Evolutionary conservation across 257 asterid species (phyloP).

Genomic region (Fraxinus americana): DNA sequence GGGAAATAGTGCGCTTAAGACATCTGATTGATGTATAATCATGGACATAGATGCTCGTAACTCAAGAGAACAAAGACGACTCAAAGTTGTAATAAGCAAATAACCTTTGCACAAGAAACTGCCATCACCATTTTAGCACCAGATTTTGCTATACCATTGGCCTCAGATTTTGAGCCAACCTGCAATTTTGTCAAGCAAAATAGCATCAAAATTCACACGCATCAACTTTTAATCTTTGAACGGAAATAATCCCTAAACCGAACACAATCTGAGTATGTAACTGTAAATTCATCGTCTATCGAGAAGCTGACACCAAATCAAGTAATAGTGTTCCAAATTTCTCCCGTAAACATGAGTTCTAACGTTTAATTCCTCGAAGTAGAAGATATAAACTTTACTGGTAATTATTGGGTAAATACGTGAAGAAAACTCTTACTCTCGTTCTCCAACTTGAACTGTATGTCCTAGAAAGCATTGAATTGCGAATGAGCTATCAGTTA

Average conservation of each 20-base stretch:
- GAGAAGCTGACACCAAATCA: slow-evolving; percentile 9
- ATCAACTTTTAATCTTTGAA: slow-evolving; percentile 17
- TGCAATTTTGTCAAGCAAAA: slow-evolving; percentile 21
- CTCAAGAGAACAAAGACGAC: neutral
- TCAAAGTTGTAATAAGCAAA: slow-evolving; percentile 16
- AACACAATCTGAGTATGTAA: neutral
- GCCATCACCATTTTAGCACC: slow-evolving; percentile 99
- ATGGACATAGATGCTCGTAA: slow-evolving; percentile 7
- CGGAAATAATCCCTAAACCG: slow-evolving; percentile 3
- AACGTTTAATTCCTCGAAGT: neutral
- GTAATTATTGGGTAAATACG: slow-evolving; percentile 1
- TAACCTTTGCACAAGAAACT: slow-evolving; percentile 97
- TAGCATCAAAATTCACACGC: slow-evolving; percentile 10
- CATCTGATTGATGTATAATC: neutral
- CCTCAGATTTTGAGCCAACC: slow-evolving; percentile 99
- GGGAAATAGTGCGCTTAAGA: neutral
- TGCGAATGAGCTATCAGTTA: neutral
- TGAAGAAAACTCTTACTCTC: neutral
- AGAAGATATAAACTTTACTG: neutral
- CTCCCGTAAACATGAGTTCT: neutral
- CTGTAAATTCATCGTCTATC: slow-evolving; percentile 9
- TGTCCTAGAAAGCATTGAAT: neutral
- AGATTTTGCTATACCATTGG: slow-evolving; percentile 95
- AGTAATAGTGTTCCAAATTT: neutral
- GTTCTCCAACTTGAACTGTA: neutral